phyloP scores from a whole-genome alignment of 176 grass and related monocot species.

The Canna indica region DNA sequence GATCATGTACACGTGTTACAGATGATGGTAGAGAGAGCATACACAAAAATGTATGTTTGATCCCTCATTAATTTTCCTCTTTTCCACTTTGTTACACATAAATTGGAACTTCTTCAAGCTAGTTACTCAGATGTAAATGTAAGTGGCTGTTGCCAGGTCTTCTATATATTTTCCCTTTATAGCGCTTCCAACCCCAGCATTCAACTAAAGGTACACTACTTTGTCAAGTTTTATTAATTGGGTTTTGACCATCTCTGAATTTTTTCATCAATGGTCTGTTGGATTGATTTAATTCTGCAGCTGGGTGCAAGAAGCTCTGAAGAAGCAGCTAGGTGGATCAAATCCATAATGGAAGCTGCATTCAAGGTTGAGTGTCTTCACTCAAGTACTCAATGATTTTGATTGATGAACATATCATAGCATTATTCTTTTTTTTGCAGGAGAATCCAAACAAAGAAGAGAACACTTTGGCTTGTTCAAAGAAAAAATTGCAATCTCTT shows the following conservation, averaged over 20 bases:
- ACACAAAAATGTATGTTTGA: conserved; percentile 63
- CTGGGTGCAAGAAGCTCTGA: conserved; percentile 35
- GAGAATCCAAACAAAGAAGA: conserved; percentile 57
- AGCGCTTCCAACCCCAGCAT: conserved; percentile 76
- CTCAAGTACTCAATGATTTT: neutral
- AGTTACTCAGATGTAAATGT: conserved; percentile 4
- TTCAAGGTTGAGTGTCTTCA: conserved; percentile 38
- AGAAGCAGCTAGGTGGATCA: conserved; percentile 10
- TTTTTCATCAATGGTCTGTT: neutral
- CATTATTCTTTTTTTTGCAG: conserved; percentile 6
- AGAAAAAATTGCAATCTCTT: conserved; percentile 69
- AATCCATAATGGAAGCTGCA: neutral
- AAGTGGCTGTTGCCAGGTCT: conserved; percentile 39
- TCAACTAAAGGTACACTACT: conserved; percentile 61
- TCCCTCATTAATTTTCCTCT: neutral
- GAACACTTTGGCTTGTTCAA: conserved; percentile 53
- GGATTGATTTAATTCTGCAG: conserved; percentile 30
- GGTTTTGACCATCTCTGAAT: conserved; percentile 6
- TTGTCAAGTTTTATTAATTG: conserved; percentile 13
- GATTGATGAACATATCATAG: neutral
- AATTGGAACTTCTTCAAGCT: neutral
- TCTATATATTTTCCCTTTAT: conserved; percentile 91
- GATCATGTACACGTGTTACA: conserved; percentile 66
- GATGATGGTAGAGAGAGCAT: conserved; percentile 89
- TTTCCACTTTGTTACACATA: neutral